Conservation (phyloP, 1,284 basidiomycete genomes). For the Papiliotrema nemorosa region DNA sequence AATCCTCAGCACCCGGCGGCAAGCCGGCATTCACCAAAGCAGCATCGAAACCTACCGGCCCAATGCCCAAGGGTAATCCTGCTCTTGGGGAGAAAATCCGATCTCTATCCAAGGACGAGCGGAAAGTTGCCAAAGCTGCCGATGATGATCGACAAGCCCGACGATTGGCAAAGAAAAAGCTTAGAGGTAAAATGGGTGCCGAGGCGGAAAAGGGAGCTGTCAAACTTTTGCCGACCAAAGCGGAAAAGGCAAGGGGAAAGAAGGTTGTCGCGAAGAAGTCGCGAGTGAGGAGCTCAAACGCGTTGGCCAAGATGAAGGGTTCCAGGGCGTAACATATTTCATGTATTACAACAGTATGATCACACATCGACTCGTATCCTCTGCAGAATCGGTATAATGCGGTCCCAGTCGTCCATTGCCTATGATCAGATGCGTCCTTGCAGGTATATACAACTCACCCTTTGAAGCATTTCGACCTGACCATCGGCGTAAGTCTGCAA, state of each 20-base stretch:
- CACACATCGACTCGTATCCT: conserved; percentile 80
- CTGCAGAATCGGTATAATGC: conserved; percentile 60
- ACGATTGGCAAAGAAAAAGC: conserved; percentile 82
- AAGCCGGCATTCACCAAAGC: background rate
- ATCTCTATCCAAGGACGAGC: conserved; percentile 74
- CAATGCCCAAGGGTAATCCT: conserved; percentile 70
- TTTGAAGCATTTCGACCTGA: conserved; percentile 89
- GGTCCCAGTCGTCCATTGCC: conserved; percentile 86
- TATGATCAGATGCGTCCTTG: conserved; percentile 46
- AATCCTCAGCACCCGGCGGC: background rate
- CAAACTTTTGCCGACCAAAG: conserved; percentile 30
- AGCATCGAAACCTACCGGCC: conserved; percentile 6
- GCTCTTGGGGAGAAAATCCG: conserved; percentile 69
- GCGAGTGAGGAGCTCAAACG: conserved; percentile 40
- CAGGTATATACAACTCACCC: conserved; percentile 46
- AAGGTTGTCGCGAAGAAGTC: conserved; percentile 42
- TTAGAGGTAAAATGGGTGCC: conserved; percentile 54
- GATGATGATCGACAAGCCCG: conserved; percentile 76
- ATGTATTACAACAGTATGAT: too few relatives aligned
- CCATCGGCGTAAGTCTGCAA: conserved; percentile 83
- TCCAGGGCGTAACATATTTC: conserved; percentile 44
- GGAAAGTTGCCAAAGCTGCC: conserved; percentile 72
- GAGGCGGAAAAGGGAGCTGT: conserved; percentile 58
- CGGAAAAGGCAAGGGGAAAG: conserved; percentile 24
- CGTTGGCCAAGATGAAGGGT: conserved; percentile 48